Evolutionary conservation across 805 yeast species (phyloP).

Genomic region (Metschnikowia orientalis): DNA sequence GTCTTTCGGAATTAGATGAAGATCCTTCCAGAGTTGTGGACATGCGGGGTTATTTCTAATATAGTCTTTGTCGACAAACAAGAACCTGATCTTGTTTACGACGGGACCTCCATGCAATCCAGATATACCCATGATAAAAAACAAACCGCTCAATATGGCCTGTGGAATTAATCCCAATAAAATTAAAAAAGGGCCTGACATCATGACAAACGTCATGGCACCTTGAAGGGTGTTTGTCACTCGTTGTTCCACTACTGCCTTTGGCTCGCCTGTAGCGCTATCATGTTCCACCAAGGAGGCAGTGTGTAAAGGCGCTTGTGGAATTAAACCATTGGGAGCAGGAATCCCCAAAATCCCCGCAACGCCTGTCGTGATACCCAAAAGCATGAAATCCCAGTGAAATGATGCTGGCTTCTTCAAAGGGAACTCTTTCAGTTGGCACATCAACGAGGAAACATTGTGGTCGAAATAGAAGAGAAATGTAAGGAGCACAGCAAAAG

Average conservation of each 20-base stretch:
- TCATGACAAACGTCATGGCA: constrained; percentile 72
- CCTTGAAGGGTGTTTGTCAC: constrained; percentile 85
- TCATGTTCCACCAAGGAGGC: constrained; percentile 62
- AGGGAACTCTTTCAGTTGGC: constrained; percentile 80
- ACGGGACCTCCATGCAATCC: constrained; percentile 70
- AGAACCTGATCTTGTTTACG: constrained; percentile 54
- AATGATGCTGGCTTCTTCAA: constrained; percentile 82
- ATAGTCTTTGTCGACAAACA: constrained; percentile 53
- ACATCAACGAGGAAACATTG: constrained; percentile 88
- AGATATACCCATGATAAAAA: constrained; percentile 87
- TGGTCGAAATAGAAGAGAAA: constrained; percentile 90
- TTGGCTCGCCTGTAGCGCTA: constrained; percentile 31
- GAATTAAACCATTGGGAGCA: constrained; percentile 93
- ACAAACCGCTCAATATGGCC: constrained; percentile 86
- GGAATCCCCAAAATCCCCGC: constrained; percentile 89
- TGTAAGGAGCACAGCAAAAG: constrained; percentile 85
- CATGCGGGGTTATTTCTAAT: constrained; percentile 33
- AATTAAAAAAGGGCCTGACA: constrained; percentile 80
- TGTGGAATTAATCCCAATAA: constrained; percentile 87
- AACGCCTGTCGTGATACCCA: constrained; percentile 83
- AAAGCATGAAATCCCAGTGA: constrained; percentile 84
- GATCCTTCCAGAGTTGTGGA: constrained; percentile 31
- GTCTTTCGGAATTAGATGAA: constrained; percentile 24
- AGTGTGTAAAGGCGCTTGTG: constrained; percentile 96
- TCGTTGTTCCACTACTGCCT: constrained; percentile 81